Base-by-base conservation (phyloP, 2,329 filamentous ascomycete species). In the Zymoseptoria crescenta region DNA sequence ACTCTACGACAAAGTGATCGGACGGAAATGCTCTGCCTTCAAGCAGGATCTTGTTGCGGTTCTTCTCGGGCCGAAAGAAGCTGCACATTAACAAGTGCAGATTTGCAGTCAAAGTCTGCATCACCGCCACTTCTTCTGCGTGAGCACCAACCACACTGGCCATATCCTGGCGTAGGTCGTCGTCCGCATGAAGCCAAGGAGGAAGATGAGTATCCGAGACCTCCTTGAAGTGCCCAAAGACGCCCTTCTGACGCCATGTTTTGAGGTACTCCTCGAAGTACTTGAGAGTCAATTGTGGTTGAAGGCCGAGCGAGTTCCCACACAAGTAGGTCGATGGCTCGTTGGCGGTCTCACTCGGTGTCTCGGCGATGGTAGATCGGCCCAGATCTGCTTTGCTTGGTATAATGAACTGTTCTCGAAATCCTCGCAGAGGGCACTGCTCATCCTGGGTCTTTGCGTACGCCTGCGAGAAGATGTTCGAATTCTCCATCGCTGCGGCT, bases 301-400 rank as follows among this genome's bases (percentile, higher is more conserved):
- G 91, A 3, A 93, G 82, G 45, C 91, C 91, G 1, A 96, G 81
- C 0, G 91, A 96, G 76, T 96, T 96, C 58, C 92, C 92, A 65
- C 91, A 93, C 63, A 96, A 85, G 74, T 96, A 96, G 60, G 90
- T 86, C 60, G 81, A 82, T 53, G 77, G 75, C 28, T 79, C 75
- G 28, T 67, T 52, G 27, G 66, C 62, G 41, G 55, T 66, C 62
- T 54, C 56, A 48, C 28, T 62, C 48, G 57, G 60, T 29, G 68
- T 58, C 19, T 67, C 58, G 64, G 57, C 68, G 8, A 89, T 73
- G 0, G 80, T 83, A 63, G 79, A 86, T 64, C 87, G 82, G 70
- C 81, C 85, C 52, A 94, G 74, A 49, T 91, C 89, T 8, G 77
- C 78, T 72, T 85, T 89, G 2, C 87, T 87, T 0, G 91, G 91